A percentile compares a stretch with the other conserved stretches of the same genome.
Evolutionary conservation across 306 rosid species (phyloP).

Genomic region (Luffa aegyptiaca): DNA sequence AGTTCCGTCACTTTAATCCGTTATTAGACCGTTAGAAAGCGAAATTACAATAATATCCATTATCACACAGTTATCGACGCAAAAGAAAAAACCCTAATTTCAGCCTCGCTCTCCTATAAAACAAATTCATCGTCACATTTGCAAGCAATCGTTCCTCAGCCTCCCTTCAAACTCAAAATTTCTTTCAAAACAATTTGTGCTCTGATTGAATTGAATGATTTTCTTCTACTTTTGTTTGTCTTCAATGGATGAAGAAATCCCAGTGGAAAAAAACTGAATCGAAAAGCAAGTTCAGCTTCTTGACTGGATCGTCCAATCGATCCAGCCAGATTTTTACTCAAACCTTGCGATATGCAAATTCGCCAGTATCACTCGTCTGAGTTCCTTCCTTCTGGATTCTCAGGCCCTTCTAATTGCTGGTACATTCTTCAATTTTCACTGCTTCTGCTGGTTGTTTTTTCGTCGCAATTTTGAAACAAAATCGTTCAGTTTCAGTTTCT

Average conservation of each 20-base stretch:
- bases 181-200: background rate
- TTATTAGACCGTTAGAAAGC: background rate
- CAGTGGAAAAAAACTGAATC: background rate
- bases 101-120: background rate
- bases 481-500: background rate
- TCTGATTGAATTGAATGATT: background rate
- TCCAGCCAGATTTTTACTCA: conserved; percentile 22
- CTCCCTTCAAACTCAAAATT: background rate
- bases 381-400: conserved; percentile 36
- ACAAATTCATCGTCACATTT: background rate
- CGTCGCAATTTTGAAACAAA: background rate
- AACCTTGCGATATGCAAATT: conserved; percentile 47
- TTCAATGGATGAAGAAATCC: background rate
- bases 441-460: background rate
- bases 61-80: background rate
- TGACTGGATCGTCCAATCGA: conserved; percentile 27
- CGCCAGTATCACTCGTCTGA: conserved; percentile 73
- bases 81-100: background rate
- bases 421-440: conserved; percentile 7
- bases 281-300: conserved; percentile 66
- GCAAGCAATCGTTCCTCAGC: background rate
- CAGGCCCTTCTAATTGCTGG: conserved; percentile 60
- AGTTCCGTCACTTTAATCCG: background rate
- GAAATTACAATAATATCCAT: background rate
- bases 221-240: background rate